Percentiles rank a stretch among this genome's conserved stretches.
These are phyloP conservation scores for Yarrowia galli DNA, from an alignment of 1,139 yeast genomes.

Conservation along the genomic window DNA sequence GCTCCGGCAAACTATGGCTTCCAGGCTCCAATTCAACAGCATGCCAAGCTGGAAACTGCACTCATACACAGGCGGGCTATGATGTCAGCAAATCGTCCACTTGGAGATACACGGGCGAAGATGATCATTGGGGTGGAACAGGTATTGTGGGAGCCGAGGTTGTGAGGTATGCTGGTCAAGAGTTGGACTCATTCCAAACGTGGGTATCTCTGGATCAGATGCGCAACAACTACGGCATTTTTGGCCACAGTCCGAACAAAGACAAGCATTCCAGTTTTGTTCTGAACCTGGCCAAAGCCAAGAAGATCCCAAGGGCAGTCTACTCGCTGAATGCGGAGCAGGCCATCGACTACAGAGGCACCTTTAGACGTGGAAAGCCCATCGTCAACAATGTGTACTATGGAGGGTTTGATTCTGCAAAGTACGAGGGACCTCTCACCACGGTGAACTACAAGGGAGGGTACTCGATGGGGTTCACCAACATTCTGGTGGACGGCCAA, in stretches of 20 bases:
- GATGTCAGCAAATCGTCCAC: background rate
- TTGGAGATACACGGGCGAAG: slow-evolving; percentile 6
- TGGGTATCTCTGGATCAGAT: slow-evolving; percentile 21
- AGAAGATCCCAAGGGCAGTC: slow-evolving; percentile 15
- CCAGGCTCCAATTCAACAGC: slow-evolving; percentile 23
- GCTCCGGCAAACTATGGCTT: slow-evolving; percentile 3
- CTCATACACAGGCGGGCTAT: background rate
- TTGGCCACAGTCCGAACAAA: slow-evolving; percentile 18
- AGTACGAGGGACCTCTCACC: slow-evolving; percentile 30
- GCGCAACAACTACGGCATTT: slow-evolving; percentile 28
- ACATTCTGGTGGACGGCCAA: slow-evolving; percentile 7
- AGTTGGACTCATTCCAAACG: background rate
- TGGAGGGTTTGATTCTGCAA: slow-evolving; percentile 9
- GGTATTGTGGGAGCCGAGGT: slow-evolving; percentile 3
- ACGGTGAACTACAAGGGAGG: slow-evolving; percentile 19
- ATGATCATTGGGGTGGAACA: slow-evolving; percentile 12
- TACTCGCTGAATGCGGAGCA: slow-evolving; percentile 19
- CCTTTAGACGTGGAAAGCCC: background rate
- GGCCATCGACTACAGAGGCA: slow-evolving; percentile 13
- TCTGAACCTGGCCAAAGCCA: background rate
- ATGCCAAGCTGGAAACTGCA: slow-evolving; percentile 12
- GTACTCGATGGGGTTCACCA: slow-evolving; percentile 14
- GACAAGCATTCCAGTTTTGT: slow-evolving; percentile 16
- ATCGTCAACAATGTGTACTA: slow-evolving; percentile 22
- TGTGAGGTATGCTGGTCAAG: slow-evolving; percentile 17